Percentiles rank a stretch among this genome's conserved stretches.
Conservation (phyloP, 768 basidiomycete genomes). For the Mycena olivaceomarginata region DNA sequence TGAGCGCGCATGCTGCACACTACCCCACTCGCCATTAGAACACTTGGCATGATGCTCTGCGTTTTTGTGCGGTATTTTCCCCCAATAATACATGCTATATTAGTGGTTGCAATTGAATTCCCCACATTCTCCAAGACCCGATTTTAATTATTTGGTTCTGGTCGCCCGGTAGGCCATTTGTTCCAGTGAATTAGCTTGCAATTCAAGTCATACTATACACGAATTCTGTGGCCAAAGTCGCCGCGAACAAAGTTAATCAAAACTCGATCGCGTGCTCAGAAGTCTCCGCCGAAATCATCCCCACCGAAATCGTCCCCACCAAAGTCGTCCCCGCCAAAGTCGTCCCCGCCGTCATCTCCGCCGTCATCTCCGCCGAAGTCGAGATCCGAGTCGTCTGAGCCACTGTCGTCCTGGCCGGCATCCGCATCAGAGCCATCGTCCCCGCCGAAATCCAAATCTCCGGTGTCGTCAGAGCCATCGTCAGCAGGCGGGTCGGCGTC, state of each 20-base stretch:
- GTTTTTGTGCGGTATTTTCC: too few relatives aligned
- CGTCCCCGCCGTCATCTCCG: conserved; percentile 10
- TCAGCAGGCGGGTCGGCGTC: neutral
- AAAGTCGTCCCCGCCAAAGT: neutral
- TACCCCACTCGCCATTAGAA: too few relatives aligned
- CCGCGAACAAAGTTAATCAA: neutral
- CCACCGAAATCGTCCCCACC: neutral
- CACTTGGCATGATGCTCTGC: too few relatives aligned
- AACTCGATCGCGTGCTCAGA: conserved; percentile 1
- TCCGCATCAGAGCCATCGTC: neutral
- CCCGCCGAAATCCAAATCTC: neutral
- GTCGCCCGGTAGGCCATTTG: neutral
- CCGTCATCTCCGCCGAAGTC: conserved; percentile 23
- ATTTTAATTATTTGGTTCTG: too few relatives aligned
- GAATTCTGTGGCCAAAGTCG: neutral
- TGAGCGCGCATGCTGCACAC: too few relatives aligned
- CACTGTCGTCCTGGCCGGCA: neutral
- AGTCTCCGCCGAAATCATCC: too few relatives aligned
- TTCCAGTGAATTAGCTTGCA: neutral
- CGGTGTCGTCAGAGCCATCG: neutral
- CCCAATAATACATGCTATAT: too few relatives aligned
- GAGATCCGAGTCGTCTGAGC: neutral
- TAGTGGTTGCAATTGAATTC: too few relatives aligned
- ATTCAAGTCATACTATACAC: neutral
- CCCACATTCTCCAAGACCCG: too few relatives aligned